A percentile compares a stretch with the other conserved stretches of the same genome.
Conservation (phyloP, 202 grass and related monocot genomes). For the Setaria italica region DNA sequence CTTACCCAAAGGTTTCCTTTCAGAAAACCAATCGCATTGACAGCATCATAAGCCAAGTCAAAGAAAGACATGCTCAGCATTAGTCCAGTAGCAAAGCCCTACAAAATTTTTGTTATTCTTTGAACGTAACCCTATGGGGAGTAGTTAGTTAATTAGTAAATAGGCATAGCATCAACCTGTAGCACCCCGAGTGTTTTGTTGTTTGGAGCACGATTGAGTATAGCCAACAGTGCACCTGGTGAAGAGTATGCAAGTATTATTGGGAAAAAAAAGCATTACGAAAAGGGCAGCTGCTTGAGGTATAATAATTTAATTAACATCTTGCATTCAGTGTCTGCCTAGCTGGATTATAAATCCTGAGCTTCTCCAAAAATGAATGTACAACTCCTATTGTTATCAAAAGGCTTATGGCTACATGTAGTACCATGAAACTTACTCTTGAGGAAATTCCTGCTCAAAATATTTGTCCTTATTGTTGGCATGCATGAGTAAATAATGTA, state of each 20-base stretch:
- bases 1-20: constrained; percentile 97
- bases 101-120: constrained; percentile 7
- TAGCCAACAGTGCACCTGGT: constrained; percentile 87
- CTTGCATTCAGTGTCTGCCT: constrained; percentile 10
- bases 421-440: no score
- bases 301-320: background rate
- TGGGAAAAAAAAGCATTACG: background rate
- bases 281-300: background rate
- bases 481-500: no score
- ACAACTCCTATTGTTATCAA: constrained; percentile 2
- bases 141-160: background rate
- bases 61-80: constrained; percentile 98
- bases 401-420: background rate
- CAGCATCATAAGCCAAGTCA: constrained; percentile 94
- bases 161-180: constrained; percentile 63
- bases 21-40: constrained; percentile 91
- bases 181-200: constrained; percentile 83
- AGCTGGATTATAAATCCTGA: background rate
- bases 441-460: no score
- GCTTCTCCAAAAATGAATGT: background rate
- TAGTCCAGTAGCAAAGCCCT: constrained; percentile 98
- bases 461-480: no score
- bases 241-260: constrained; percentile 25
- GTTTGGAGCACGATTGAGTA: constrained; percentile 73
- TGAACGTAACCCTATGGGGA: background rate